Evolutionary conservation across 306 rosid genomes (phyloP).

Genomic region (Fagus crenata): DNA sequence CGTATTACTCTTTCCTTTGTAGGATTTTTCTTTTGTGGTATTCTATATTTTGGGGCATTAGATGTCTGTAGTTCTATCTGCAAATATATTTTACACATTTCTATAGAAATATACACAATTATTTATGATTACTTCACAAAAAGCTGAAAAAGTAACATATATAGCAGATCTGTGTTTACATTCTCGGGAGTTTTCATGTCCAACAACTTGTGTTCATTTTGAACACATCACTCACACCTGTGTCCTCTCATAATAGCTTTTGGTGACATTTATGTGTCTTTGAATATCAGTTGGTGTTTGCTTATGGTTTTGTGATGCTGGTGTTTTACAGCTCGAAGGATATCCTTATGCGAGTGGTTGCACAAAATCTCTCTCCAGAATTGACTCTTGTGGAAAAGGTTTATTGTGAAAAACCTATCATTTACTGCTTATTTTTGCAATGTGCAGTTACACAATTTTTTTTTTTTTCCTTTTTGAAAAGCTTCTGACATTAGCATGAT

Average conservation of each 20-base stretch:
- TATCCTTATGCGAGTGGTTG: conserved; percentile 90
- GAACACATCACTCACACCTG: neutral
- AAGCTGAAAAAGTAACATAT: neutral
- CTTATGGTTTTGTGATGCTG: conserved; percentile 26
- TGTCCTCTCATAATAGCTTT: neutral
- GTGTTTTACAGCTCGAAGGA: conserved; percentile 79
- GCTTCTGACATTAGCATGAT: neutral
- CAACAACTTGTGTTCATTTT: neutral
- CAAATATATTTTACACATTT: neutral
- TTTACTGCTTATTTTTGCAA: conserved; percentile 27
- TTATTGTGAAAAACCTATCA: conserved; percentile 21
- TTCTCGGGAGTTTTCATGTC: neutral
- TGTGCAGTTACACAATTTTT: conserved; percentile 14
- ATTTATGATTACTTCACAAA: neutral
- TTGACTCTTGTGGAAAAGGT: conserved; percentile 89
- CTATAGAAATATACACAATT: neutral
- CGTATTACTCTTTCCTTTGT: conserved; percentile 51
- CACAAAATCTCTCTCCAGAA: conserved; percentile 86
- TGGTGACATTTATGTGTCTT: neutral
- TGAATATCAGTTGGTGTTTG: conserved; percentile 20
- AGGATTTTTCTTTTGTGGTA: conserved; percentile 15
- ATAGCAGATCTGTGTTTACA: neutral
- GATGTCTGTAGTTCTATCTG: conserved; percentile 1
- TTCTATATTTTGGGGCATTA: conserved; percentile 12
- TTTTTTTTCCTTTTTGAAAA: neutral